Percentiles rank a stretch among this genome's conserved stretches.
These are phyloP conservation scores for Camellia granthamiana DNA, from an alignment of 148 eudicot species.

Conservation along the genomic window DNA sequence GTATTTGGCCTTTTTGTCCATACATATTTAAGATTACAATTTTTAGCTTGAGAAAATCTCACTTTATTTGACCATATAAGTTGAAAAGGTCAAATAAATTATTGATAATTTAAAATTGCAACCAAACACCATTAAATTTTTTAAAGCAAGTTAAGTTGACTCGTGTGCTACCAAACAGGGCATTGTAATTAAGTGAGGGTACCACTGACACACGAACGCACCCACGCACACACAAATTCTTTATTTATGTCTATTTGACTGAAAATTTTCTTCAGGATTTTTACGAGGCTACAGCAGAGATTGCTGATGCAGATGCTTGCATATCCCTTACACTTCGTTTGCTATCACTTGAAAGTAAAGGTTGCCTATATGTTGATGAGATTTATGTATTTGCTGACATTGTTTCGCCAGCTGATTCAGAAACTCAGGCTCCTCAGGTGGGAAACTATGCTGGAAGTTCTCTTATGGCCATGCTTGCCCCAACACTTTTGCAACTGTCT, in stretches of 20 bases:
- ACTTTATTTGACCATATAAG: too few relatives aligned
- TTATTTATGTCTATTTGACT: slow-evolving; percentile 9
- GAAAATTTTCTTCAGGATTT: slow-evolving; percentile 50
- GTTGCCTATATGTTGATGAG: slow-evolving; percentile 61
- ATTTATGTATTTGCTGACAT: slow-evolving; percentile 83
- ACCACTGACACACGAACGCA: too few relatives aligned
- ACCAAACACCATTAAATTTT: too few relatives aligned
- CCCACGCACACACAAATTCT: neutral
- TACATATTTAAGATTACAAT: too few relatives aligned
- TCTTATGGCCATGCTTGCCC: slow-evolving; percentile 86
- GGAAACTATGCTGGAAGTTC: slow-evolving; percentile 53
- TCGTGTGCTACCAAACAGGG: too few relatives aligned
- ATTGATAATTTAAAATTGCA: too few relatives aligned
- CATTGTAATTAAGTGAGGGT: neutral
- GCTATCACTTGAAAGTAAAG: slow-evolving; percentile 73
- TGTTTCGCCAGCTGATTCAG: slow-evolving; percentile 43
- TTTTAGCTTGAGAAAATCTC: too few relatives aligned
- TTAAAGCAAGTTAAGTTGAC: too few relatives aligned
- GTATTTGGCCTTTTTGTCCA: too few relatives aligned
- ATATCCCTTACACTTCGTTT: slow-evolving; percentile 68
- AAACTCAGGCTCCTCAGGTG: slow-evolving; percentile 28
- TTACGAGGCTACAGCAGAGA: slow-evolving; percentile 94
- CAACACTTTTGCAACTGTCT: slow-evolving; percentile 76
- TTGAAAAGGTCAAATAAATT: too few relatives aligned
- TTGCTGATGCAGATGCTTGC: slow-evolving; percentile 84